Evolutionary conservation across 208 protist species (phyloP).

Genomic region (Crithidia fasciculata): DNA sequence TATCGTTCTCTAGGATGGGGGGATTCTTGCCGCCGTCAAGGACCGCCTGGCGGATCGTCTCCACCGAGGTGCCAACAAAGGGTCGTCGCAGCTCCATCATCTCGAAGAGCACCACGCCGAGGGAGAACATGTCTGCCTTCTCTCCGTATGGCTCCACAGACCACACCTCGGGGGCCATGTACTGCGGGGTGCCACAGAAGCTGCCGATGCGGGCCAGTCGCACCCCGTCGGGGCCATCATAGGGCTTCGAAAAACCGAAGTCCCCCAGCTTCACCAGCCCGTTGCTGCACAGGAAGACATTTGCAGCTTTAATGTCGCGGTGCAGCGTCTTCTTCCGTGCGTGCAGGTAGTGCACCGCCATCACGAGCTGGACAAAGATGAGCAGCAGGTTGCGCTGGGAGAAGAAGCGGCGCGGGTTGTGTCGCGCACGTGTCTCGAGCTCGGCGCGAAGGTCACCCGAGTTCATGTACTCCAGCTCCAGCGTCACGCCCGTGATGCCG

Average conservation of each 20-base stretch:
- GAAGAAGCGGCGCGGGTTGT: constrained; percentile 41
- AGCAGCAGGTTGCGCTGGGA: constrained; percentile 60
- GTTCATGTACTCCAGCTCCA: constrained; percentile 82
- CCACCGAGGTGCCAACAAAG: constrained; percentile 56
- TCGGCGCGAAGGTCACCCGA: constrained; percentile 79
- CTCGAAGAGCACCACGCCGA: constrained; percentile 87
- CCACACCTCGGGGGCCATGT: constrained; percentile 92
- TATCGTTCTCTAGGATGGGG: constrained; percentile 26
- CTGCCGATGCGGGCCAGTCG: constrained; percentile 37
- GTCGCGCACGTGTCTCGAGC: constrained; percentile 48
- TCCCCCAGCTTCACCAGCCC: constrained; percentile 84
- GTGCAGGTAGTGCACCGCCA: constrained; percentile 74
- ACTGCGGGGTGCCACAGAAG: constrained; percentile 87
- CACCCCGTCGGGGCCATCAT: constrained; percentile 38
- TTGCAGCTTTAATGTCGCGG: constrained; percentile 83
- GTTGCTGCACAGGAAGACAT: constrained; percentile 74
- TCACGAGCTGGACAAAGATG: constrained; percentile 69
- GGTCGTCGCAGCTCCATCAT: constrained; percentile 74
- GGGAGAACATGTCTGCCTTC: constrained; percentile 91
- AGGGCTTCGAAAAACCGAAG: constrained; percentile 76
- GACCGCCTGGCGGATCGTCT: constrained; percentile 59
- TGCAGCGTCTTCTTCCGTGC: constrained; percentile 73
- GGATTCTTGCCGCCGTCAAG: constrained; percentile 38
- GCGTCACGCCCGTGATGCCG: constrained; percentile 31
- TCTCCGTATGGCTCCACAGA: constrained; percentile 85